Conservation (phyloP, 441 rosid species). For the Pelargonium myrrhifolium region DNA sequence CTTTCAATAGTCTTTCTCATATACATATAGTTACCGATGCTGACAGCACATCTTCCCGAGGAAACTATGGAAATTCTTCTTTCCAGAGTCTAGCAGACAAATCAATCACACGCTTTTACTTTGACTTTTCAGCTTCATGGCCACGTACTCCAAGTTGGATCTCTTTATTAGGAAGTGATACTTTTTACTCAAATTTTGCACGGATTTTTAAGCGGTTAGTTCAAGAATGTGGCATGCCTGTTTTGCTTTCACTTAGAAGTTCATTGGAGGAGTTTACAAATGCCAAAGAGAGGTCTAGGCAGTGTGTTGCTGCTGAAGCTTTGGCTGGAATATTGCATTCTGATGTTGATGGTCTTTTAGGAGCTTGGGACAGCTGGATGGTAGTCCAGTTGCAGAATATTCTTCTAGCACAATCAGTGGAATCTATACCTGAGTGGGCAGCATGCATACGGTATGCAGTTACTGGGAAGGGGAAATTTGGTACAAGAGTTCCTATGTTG, state of each 20-base stretch:
- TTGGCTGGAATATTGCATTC: slow-evolving; percentile 92
- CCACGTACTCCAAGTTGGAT: slow-evolving; percentile 99
- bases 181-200: slow-evolving; percentile 89
- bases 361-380: slow-evolving; percentile 94
- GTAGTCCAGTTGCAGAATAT: slow-evolving; percentile 75
- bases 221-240: slow-evolving; percentile 97
- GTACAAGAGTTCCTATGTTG: slow-evolving; percentile 69
- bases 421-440: slow-evolving; percentile 98
- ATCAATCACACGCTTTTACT: slow-evolving; percentile 92
- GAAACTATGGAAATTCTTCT: slow-evolving; percentile 77
- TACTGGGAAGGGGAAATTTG: slow-evolving; percentile 95
- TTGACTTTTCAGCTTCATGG: slow-evolving; percentile 97
- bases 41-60: slow-evolving; percentile 72
- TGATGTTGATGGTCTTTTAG: slow-evolving; percentile 76
- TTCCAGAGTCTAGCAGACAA: slow-evolving; percentile 92
- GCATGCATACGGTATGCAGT: slow-evolving; percentile 98
- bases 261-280: slow-evolving; percentile 77
- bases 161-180: slow-evolving; percentile 85
- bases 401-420: slow-evolving; percentile 83
- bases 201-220: slow-evolving; percentile 85
- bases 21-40: slow-evolving; percentile 81
- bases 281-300: slow-evolving; percentile 96
- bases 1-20: slow-evolving; percentile 89
- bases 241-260: slow-evolving; percentile 59
- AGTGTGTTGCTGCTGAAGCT: slow-evolving; percentile 99